A percentile compares a stretch with the other conserved stretches of the same genome.
These are phyloP conservation scores for Phylloporus sp. DNA, from an alignment of 768 basidiomycete species.

Conservation along the genomic window DNA sequence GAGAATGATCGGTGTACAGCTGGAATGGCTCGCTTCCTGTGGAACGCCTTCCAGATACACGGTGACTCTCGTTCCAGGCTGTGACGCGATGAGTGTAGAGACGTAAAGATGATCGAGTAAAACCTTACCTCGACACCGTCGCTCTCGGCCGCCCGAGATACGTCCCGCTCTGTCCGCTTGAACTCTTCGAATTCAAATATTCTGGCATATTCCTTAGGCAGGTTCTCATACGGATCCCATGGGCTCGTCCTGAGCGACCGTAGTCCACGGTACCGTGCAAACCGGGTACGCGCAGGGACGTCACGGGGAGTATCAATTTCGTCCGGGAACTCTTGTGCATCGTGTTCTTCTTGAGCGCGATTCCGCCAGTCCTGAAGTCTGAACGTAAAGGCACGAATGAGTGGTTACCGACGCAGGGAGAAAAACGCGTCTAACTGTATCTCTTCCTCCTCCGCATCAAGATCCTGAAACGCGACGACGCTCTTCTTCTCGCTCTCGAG, in stretches of 20 bases:
- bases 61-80: constrained; percentile 83
- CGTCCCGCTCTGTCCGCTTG: constrained; percentile 72
- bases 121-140: constrained; percentile 68
- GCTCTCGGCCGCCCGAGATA: constrained; percentile 60
- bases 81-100: background rate
- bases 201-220: constrained; percentile 88
- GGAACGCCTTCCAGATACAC: constrained; percentile 76
- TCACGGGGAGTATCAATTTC: constrained; percentile 94
- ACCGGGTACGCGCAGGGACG: constrained; percentile 69
- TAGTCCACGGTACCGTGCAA: constrained; percentile 89
- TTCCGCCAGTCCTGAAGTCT: constrained; percentile 69
- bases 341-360: constrained; percentile 69
- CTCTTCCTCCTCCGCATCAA: constrained; percentile 80
- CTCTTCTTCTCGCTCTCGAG: constrained; percentile 52
- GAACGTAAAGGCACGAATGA: background rate
- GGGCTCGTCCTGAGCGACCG: constrained; percentile 90
- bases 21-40: constrained; percentile 40
- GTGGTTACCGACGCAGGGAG: background rate
- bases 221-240: constrained; percentile 96
- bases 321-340: constrained; percentile 88
- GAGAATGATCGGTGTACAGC: constrained; percentile 50
- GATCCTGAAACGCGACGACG: constrained; percentile 63
- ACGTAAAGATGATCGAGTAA: background rate
- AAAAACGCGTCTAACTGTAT: constrained; percentile 58
- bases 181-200: constrained; percentile 98